These are phyloP conservation scores for Cyberlindnera mrakii DNA, from an alignment of 805 yeast species.

Conservation along the genomic window DNA sequence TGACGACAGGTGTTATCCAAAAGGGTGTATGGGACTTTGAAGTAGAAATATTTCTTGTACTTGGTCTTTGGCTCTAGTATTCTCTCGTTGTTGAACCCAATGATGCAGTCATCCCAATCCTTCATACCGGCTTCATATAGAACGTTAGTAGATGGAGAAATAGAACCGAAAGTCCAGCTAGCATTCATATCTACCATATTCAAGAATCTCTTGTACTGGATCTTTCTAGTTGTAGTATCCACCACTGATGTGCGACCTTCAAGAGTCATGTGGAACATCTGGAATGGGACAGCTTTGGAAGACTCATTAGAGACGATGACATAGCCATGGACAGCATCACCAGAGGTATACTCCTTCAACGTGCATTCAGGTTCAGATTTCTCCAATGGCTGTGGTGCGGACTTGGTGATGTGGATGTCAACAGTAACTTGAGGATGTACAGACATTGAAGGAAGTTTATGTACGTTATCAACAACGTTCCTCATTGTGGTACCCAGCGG, in stretches of 20 bases:
- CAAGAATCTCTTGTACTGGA: conserved; percentile 41
- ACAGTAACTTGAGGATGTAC: conserved; percentile 36
- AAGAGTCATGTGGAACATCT: conserved; percentile 50
- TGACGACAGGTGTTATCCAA: conserved; percentile 49
- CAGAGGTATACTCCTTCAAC: conserved; percentile 54
- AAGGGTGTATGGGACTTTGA: conserved; percentile 48
- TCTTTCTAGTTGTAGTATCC: conserved; percentile 27
- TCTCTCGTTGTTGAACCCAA: conserved; percentile 47
- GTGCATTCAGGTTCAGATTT: conserved; percentile 25
- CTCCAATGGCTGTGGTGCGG: conserved; percentile 39
- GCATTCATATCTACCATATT: conserved; percentile 60
- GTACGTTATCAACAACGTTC: conserved; percentile 46
- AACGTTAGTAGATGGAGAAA: conserved; percentile 45
- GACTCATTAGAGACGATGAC: conserved; percentile 44
- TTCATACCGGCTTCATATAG: conserved; percentile 32
- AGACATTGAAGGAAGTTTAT: conserved; percentile 32
- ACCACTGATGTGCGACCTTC: conserved; percentile 35
- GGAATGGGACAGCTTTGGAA: conserved; percentile 44
- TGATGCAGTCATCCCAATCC: conserved; percentile 42
- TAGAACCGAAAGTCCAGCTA: conserved; percentile 43
- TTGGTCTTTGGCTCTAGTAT: conserved; percentile 40
- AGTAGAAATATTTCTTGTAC: conserved; percentile 54
- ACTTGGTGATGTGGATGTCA: conserved; percentile 47
- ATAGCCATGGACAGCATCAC: conserved; percentile 62
- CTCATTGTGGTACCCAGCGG: conserved; percentile 4